Conservation (phyloP, 1,139 yeast species). For the Scheffersomyces illinoinensis region DNA sequence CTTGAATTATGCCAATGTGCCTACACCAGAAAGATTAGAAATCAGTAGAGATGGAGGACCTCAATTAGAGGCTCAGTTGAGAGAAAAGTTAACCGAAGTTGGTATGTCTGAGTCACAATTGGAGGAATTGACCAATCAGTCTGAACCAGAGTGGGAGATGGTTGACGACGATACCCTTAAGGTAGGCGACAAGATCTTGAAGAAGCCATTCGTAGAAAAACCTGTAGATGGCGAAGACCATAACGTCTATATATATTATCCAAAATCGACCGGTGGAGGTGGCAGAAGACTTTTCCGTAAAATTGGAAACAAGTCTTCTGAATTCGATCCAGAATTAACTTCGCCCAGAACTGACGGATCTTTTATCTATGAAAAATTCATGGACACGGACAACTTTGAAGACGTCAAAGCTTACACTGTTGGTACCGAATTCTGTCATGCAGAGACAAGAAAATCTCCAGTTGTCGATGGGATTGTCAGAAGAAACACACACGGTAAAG, state of each 20-base stretch:
- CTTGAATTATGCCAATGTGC: constrained; percentile 80
- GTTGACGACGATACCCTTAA: constrained; percentile 80
- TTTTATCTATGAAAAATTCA: constrained; percentile 87
- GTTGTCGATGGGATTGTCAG: constrained; percentile 98
- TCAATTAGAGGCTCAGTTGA: constrained; percentile 61
- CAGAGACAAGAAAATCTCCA: constrained; percentile 97
- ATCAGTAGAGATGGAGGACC: constrained; percentile 98
- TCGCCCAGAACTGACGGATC: constrained; percentile 88
- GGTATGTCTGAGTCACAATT: constrained; percentile 49
- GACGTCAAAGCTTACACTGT: constrained; percentile 99
- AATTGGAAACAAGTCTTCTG: constrained; percentile 96
- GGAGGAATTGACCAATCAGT: constrained; percentile 58
- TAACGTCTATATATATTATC: constrained; percentile 90
- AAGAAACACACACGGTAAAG: constrained; percentile 97
- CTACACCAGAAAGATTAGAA: constrained; percentile 85
- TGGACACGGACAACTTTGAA: constrained; percentile 98
- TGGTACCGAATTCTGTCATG: constrained; percentile 88
- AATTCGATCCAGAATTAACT: constrained; percentile 80
- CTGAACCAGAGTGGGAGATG: constrained; percentile 89
- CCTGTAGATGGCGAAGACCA: constrained; percentile 99
- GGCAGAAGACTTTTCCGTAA: constrained; percentile 92
- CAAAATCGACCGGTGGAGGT: constrained; percentile 91
- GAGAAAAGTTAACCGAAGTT: constrained; percentile 40
- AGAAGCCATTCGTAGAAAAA: constrained; percentile 94
- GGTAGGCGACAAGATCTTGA: constrained; percentile 70